These are phyloP conservation scores for Fusarium protoensiforme DNA, from an alignment of 2,329 filamentous ascomycete species.

Conservation along the genomic window DNA sequence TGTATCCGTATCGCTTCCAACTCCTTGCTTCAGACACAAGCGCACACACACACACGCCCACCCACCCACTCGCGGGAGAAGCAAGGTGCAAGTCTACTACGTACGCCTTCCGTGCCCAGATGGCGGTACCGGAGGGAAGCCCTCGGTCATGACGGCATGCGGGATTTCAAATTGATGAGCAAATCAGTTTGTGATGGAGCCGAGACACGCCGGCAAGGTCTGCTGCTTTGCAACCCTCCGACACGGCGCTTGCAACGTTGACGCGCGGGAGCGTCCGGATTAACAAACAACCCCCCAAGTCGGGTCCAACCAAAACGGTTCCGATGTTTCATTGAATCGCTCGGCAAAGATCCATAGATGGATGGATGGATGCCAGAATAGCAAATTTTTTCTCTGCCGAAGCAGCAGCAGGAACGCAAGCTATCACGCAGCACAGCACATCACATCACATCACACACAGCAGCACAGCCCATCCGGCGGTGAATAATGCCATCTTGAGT, in stretches of 20 bases:
- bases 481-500: not conserved
- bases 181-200: not conserved
- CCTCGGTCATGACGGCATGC: not conserved
- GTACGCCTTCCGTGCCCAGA: not conserved
- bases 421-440: not conserved
- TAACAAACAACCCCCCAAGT: not conserved
- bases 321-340: not conserved
- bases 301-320: not conserved
- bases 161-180: not conserved
- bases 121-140: not conserved
- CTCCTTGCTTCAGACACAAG: not conserved
- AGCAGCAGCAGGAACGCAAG: not conserved
- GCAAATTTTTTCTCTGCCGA: not conserved
- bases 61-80: not conserved
- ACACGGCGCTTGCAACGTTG: not conserved
- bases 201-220: not conserved
- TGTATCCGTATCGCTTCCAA: not conserved
- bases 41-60: not conserved
- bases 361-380: not conserved
- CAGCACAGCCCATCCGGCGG: not conserved
- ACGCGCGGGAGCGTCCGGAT: not conserved
- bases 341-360: not conserved
- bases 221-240: not conserved
- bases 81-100: not conserved
- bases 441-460: not conserved